Base-by-base conservation (phyloP, 257 asterid genomes). In the Plantago ovata region DNA sequence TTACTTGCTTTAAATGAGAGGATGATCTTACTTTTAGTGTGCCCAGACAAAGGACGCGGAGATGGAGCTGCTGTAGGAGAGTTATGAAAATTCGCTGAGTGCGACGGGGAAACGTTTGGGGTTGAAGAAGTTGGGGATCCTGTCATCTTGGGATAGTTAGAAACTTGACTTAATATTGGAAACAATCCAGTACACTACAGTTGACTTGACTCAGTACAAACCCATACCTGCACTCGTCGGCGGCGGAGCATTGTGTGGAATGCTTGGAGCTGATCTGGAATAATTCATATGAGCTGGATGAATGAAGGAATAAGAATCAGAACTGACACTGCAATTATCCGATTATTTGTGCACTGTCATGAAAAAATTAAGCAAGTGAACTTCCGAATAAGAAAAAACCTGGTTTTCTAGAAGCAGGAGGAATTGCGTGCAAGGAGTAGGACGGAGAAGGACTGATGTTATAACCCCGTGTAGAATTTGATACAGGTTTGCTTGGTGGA, bases 361-460 rank as follows among this genome's bases (percentile, higher is more conserved):
- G 43, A 53, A 50, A 49, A 18, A 60, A 57, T 56, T 51, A 58
- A 55, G 28, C 39, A 60, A 67, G 46, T 58, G 41, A 69, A 60
- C 57, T 62, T 66, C 32, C 36, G 49, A 58, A 56, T 67, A 41
- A 63, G 58, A 52, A 47, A 66, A 49, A 58, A 89, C 95, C 92
- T 81, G 43, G 70, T 58, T 56, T 58, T 47, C 70, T 38, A 56
- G 83, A 72, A 73, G 75, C 62, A 16, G 77, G 88, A 77, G 83
- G 85, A 74, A 56, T 60, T 39, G 51, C 67, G 60, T 68, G 51
- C 14, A 65, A 43, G 52, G n/a, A n/a, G n/a, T n/a, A n/a, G n/a
- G 57, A 53, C 21, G 81, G 95, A 77, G 88, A 74, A 72, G 77
- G 79, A 58, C 78, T 22, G 46, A 55, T 64, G 53, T 50, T 79